Conservation (phyloP, 148 eudicot species). For the Chenopodium quinoa region DNA sequence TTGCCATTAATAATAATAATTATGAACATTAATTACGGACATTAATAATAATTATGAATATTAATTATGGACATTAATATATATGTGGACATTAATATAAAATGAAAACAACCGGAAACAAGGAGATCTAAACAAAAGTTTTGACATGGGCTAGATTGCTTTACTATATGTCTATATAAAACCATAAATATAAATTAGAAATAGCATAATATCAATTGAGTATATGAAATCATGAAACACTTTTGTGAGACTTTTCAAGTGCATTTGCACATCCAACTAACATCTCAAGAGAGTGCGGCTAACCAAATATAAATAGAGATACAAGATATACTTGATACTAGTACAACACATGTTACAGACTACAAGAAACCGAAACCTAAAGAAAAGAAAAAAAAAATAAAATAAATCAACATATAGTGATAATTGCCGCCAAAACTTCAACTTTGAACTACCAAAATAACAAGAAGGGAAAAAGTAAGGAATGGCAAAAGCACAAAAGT, state of each 20-base stretch:
- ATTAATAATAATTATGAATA: too few species aligned
- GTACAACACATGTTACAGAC: conserved; percentile 16
- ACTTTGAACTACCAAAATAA: background rate
- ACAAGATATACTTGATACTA: background rate
- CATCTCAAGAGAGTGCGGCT: background rate
- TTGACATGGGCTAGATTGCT: too few species aligned
- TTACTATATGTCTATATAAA: too few species aligned
- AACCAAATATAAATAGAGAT: background rate
- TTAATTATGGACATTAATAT: too few species aligned
- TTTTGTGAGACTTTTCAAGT: background rate
- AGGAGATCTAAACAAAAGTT: too few species aligned
- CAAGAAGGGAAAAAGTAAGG: background rate
- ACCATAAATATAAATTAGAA: too few species aligned
- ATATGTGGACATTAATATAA: too few species aligned
- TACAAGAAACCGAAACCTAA: background rate
- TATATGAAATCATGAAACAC: background rate
- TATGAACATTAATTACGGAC: too few species aligned
- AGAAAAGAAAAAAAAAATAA: background rate
- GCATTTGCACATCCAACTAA: background rate
- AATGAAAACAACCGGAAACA: too few species aligned
- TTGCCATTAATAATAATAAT: too few species aligned
- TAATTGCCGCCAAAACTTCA: background rate
- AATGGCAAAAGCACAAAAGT: background rate
- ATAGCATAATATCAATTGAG: background rate
- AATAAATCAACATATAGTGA: background rate